Evolutionary conservation across 2,329 filamentous ascomycete species (phyloP).

Genomic region (Colletotrichum limetticola): DNA sequence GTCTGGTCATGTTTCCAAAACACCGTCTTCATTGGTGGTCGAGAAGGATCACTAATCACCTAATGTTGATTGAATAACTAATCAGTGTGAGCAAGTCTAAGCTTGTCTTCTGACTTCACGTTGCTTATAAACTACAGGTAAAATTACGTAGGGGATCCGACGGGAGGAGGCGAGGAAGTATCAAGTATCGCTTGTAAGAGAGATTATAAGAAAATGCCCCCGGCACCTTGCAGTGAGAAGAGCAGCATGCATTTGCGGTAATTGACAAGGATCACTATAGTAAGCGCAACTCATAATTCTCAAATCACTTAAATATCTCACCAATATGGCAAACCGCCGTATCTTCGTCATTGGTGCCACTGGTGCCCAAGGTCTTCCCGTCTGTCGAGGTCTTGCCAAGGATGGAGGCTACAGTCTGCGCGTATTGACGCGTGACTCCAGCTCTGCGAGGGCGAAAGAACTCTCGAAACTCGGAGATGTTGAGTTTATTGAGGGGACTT

Average conservation of each 20-base stretch:
- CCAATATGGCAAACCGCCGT: conserved; percentile 36
- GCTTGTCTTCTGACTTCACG: not conserved
- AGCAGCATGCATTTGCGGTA: not conserved
- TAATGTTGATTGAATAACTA: not conserved
- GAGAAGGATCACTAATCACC: not conserved
- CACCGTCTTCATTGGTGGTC: not conserved
- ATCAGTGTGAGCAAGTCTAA: not conserved
- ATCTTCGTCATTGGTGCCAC: conserved; percentile 58
- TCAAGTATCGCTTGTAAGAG: not conserved
- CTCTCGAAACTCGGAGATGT: conserved; percentile 54
- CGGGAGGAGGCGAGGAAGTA: not conserved
- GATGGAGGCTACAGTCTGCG: conserved; percentile 56
- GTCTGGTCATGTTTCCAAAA: not conserved
- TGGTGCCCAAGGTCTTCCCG: conserved; percentile 61
- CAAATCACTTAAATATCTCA: not conserved
- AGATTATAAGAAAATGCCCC: not conserved
- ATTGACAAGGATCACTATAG: not conserved
- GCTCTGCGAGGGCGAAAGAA: conserved; percentile 51
- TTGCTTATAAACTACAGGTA: not conserved
- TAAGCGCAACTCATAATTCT: not conserved
- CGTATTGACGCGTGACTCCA: conserved; percentile 58
- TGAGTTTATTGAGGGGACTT: conserved; percentile 58
- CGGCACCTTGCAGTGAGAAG: not conserved
- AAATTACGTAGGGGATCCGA: not conserved
- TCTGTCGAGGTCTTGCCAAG: conserved; percentile 53